These are phyloP conservation scores for Penicillium oxalicum DNA, from an alignment of 2,329 filamentous ascomycete genomes.

Conservation along the genomic window DNA sequence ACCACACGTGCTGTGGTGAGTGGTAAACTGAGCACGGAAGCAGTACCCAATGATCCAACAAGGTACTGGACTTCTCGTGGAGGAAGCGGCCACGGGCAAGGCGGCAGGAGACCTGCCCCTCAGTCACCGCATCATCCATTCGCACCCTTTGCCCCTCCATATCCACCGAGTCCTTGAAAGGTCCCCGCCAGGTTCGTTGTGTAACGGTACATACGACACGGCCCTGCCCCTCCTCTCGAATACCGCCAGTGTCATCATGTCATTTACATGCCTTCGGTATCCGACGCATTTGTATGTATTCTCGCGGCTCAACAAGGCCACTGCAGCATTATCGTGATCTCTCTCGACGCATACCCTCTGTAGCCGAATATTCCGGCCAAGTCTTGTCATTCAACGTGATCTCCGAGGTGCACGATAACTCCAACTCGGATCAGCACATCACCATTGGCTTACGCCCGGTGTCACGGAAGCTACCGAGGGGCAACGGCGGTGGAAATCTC, in stretches of 20 bases:
- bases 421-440: conserved; percentile 6
- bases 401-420: conserved; percentile 22
- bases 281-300: no score
- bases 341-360: conserved; percentile 5
- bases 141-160: conserved; percentile 1
- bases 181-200: background rate
- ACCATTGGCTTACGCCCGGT: conserved; percentile 22
- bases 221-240: background rate
- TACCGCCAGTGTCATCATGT: background rate
- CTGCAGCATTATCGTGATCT: conserved; percentile 11
- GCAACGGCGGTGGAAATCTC: conserved; percentile 23
- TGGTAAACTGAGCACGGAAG: no score
- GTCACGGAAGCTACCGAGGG: conserved; percentile 26
- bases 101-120: conserved; percentile 6
- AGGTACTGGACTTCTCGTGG: no score
- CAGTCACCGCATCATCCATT: conserved; percentile 17
- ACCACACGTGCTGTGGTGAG: no score
- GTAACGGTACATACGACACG: no score
- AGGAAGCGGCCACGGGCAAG: no score
- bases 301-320: background rate
- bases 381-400: conserved; percentile 21
- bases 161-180: conserved; percentile 1
- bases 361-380: conserved; percentile 17
- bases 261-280: no score
- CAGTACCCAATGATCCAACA: no score